Base-by-base conservation (phyloP, 2,329 filamentous ascomycete species). In the Phaeomoniella chlamydospora region DNA sequence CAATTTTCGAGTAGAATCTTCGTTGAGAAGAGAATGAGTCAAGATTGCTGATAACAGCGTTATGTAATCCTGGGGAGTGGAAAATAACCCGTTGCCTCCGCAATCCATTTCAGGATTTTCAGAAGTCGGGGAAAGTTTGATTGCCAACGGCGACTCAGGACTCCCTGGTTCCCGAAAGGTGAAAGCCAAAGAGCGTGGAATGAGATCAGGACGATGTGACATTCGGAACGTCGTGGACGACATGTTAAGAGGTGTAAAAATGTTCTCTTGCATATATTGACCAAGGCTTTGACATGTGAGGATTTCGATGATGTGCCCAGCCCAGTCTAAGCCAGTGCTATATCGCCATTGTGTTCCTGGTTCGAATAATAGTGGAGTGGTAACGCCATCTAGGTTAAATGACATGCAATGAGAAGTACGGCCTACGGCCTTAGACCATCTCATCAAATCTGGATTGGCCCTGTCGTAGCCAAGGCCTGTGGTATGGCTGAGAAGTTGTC, bases 331-430 rank as follows among this genome's bases (percentile, higher is more conserved):
- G 1, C 61, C 56, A 1, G 57, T 43, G 1, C 66, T 61, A 41
- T 74, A 74, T 41, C 57, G 54, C 68, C 68, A 74, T 2, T 55
- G 49, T 0, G 53, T 49, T 0, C 69, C 70, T 1, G 70, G 71
- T 37, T 74, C 64, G 41, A 61, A 70, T 5, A 48, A 34, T 2
- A 74, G 58, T 0, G 68, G 67, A 17, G 56, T 6, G 41, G 40
- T 40, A 60, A 68, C 0, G 56, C 43, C 13, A 64, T 57, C 9
- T 62, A 57, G 0, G 73, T 59, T n/a, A n/a, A n/a, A 26, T n/a
- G 22, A 6, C 22, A 9, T 26, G 22, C 22, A 6, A 9, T 26
- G 9, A 6, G 6, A n/a, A 6, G 22, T 6, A 26, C 9, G 9
- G n/a, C n/a, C n/a, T 31, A 57, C 54, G 26, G 52, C 54, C 26